Evolutionary conservation across 2,329 filamentous ascomycete species (phyloP), one percentile per base, ranked within the genome.

Genomic region (Polytolypa hystricis): DNA sequence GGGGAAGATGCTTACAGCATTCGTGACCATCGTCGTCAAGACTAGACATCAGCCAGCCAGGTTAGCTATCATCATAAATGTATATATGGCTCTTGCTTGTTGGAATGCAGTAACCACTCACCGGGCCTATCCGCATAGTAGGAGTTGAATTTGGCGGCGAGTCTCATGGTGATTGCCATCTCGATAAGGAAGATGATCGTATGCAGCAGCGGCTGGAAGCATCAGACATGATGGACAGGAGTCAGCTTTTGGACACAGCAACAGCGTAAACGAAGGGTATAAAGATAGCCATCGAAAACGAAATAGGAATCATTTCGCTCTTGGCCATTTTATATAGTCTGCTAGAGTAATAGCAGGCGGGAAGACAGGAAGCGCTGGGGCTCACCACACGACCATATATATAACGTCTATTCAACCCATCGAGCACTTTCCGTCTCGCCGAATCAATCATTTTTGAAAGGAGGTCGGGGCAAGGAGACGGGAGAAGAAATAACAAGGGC

Each of bases 11-110:
- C 73, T 55, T 75, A 81, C 81, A 48, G 91, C 84, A 66, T 98
- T 98, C 58, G 89, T 94, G 56, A 95, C 84, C 89, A 98, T 98
- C 63, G 93, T 98, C 44, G 91, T 98, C 53, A 98, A 75, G 28
- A 98, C 84, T 83, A 56, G 41, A 35, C 25, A 41, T 21, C 19
- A 39, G 30, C 14, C 41, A n/a, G n/a, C n/a, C n/a, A 16, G 11
- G 15, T 39, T 15, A 28, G 12, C 23, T 15, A 33, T n/a, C 25
- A 31, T n/a, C 20, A 10, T 34, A 15, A 8, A 19, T 2, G 8
- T 8, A 33, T 19, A 17, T 14, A 15, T 26, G 20, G 19, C 32
- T n/a, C 16, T 17, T 16, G 19, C 20, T 19, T 18, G 18, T 31
- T 14, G 15, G 10, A 27, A 29, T 30, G 34, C 30, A 7, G 20